Evolutionary conservation across 176 grass and related monocot genomes (phyloP), one percentile per base, ranked within the genome.

Genomic region (Canna indica): DNA sequence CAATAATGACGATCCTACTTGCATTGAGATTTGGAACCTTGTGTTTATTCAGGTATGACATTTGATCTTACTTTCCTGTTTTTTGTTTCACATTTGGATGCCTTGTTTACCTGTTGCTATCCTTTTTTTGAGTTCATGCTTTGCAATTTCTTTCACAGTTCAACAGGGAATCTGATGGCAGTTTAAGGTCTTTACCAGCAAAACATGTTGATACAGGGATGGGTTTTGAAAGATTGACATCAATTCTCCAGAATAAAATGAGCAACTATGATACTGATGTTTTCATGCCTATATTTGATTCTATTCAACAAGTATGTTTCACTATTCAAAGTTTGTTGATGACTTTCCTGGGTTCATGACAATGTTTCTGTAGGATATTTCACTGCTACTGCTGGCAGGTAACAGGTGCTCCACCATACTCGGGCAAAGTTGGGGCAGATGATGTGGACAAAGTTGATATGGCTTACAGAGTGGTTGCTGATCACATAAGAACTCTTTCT

Each of bases 11-110:
- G 86, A 96, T 39, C 88, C 93, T 27, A 87, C 93, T 29, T 96
- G 93, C 50, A 91, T 96, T 52, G 93, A 96, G 58, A 96, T 96
- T 39, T 96, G 93, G 93, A 91, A 96, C 50, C 83, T 96, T 58
- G 93, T 96, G 26, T 96, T 96, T 71, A 96, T 96, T 83, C 88
- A 96, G 88, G 93, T 91, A 61, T 71, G 62, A 12, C 10, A 61
- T 61, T 61, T 18, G 30, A n/a, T 36, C 9, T 36, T 65, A 3
- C 20, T 36, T 35, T 65, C 33, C 33, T 65, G 36, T 36, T 65
- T 65, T 65, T 2, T n/a, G n/a, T 1, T 36, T 36, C 22, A 17
- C 9, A n/a, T 65, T 36, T 74, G 29, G 22, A 27, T 5, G 25
- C 59, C 25, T 63, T 50, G 8, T 33, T 47, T 20, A 25, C 32